Base-by-base conservation (phyloP, 179 eudicot genomes). In the Carnegiea gigantea region DNA sequence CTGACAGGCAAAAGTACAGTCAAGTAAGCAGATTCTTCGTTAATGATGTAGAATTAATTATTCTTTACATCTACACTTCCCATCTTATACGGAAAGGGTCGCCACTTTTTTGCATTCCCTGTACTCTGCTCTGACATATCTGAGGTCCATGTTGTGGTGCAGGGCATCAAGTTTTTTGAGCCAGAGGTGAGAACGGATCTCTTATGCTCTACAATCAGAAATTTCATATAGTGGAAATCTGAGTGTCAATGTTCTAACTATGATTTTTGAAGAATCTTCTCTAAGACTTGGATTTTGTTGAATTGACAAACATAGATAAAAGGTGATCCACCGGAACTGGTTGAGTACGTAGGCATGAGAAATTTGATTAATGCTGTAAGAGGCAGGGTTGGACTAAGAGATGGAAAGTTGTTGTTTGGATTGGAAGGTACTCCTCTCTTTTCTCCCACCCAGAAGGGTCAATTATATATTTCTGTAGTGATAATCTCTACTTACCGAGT, bases 111-210 rank as follows among this genome's bases (percentile, higher is more conserved):
- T 53, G 38, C 44, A 72, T 78, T 71, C 82, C 76, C 57, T 77
- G 49, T 17, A 40, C 54, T 46, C 24, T 76, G 23, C 51, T 48
- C 80, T 82, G 40, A 76, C 23, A 9, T 11, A 46, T 75, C 77
- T 71, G 73, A 75, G 73, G 62, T 79, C 82, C 70, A 20, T 86
- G 84, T 36, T 78, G 2, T 67, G 86, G 64, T 87, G 62, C 94
- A 95, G 99, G 99, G 99, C 46, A 91, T 95, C 94, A 95, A 92
- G 90, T 95, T 95, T 87, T 93, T 95, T 85, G 98, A 95, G 89
- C 99, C 99, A 77, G 99, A 95, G 99, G 98, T 95, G 86, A 71
- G 89, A 83, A 75, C 76, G 79, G 79, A 86, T 85, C 75, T 76
- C 82, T 73, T 89, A 70, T 53, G 64, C 81, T 36, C 70, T 53